A percentile compares a stretch with the other conserved stretches of the same genome.
Conservation (phyloP, 805 yeast genomes). For the Candida hungchunana region DNA sequence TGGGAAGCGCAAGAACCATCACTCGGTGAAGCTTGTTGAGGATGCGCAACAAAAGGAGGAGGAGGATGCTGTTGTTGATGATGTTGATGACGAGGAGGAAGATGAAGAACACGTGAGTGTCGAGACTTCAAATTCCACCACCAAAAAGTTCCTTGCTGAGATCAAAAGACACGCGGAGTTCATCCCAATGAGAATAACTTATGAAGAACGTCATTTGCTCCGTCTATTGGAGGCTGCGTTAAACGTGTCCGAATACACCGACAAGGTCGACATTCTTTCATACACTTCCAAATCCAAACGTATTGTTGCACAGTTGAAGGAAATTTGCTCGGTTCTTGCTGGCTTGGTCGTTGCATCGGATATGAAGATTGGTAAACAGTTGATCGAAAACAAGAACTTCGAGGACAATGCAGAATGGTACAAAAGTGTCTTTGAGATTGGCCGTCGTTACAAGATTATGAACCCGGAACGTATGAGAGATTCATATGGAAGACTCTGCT, state of each 20-base stretch:
- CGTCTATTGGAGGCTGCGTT: conserved; percentile 70
- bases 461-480: conserved; percentile 80
- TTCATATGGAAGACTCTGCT: conserved; percentile 73
- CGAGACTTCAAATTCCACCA: not conserved
- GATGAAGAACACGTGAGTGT: conserved; percentile 13
- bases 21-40: conserved; percentile 27
- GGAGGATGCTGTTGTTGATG: conserved; percentile 14
- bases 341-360: conserved; percentile 78
- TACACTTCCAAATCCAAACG: conserved; percentile 66
- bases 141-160: conserved; percentile 12
- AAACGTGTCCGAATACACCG: conserved; percentile 76
- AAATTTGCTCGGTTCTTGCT: conserved; percentile 73
- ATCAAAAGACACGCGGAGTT: conserved; percentile 44
- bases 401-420: conserved; percentile 71
- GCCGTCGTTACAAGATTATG: conserved; percentile 78
- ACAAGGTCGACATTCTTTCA: conserved; percentile 66
- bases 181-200: conserved; percentile 65
- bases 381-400: conserved; percentile 64
- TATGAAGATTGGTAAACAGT: conserved; percentile 61
- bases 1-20: conserved; percentile 53
- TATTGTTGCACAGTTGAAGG: conserved; percentile 66
- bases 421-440: conserved; percentile 66
- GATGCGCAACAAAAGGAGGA: conserved; percentile 18
- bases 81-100: conserved; percentile 22
- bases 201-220: conserved; percentile 64